These are phyloP conservation scores for Beta macrorhiza DNA, from an alignment of 179 eudicot species.

Conservation along the genomic window DNA sequence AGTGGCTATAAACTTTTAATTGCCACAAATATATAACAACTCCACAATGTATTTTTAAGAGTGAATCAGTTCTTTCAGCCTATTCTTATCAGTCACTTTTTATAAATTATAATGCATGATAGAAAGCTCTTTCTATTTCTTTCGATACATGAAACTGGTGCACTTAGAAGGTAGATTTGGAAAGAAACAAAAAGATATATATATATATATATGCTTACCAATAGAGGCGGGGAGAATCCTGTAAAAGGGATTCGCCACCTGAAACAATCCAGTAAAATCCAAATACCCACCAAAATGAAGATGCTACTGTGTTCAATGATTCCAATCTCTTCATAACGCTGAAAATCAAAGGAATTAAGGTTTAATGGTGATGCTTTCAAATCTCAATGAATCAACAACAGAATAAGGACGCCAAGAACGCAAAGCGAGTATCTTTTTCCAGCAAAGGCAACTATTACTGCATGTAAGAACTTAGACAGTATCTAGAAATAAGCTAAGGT, in stretches of 20 bases:
- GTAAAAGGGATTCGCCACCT: slow-evolving; percentile 63
- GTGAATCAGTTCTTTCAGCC: neutral
- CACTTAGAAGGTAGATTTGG: neutral
- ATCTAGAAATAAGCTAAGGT: neutral
- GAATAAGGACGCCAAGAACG: neutral
- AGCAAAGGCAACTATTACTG: neutral
- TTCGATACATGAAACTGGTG: neutral
- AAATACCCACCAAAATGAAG: slow-evolving; percentile 76
- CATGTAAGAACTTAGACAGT: neutral
- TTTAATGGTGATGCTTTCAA: neutral
- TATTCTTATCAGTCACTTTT: neutral
- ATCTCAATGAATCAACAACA: neutral
- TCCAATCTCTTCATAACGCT: slow-evolving; percentile 59
- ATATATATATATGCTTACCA: slow-evolving; percentile 37
- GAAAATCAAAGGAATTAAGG: slow-evolving; percentile 21
- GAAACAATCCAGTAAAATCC: slow-evolving; percentile 68
- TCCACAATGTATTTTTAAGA: neutral
- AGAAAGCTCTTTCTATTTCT: neutral
- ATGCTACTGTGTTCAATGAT: slow-evolving; percentile 52
- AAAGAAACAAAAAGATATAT: neutral
- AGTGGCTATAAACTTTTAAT: neutral
- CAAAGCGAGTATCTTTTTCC: neutral
- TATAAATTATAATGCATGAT: neutral
- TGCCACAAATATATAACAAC: neutral
- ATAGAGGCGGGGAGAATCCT: slow-evolving; percentile 64